Conservation (phyloP, 2,329 filamentous ascomycete species). For the Colletotrichum sp. region DNA sequence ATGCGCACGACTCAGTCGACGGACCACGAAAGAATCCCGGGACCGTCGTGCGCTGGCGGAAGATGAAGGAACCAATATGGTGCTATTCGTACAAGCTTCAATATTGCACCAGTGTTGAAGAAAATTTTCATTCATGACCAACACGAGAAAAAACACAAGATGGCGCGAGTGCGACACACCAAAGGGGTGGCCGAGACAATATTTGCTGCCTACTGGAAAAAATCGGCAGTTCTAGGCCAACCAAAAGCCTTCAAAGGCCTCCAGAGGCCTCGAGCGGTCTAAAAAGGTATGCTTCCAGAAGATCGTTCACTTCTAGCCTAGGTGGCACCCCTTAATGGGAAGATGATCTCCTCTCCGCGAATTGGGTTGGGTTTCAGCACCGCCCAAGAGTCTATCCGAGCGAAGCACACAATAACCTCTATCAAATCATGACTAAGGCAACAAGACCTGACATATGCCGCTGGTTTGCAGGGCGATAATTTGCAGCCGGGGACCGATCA, state of each 20-base stretch:
- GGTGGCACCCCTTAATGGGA: background rate
- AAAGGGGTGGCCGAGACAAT: constrained; percentile 15
- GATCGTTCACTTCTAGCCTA: constrained; percentile 6
- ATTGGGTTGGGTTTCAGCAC: constrained; percentile 13
- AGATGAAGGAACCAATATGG: background rate
- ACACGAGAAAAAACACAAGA: background rate
- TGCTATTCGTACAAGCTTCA: background rate
- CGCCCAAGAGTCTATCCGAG: constrained; percentile 14
- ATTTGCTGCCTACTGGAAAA: background rate
- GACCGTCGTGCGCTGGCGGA: background rate
- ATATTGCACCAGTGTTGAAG: background rate
- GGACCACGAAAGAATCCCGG: background rate
- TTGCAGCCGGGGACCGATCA: background rate
- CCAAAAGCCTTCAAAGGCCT: background rate
- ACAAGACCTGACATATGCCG: background rate
- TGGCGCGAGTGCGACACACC: background rate
- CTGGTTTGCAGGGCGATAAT: background rate
- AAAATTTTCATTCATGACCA: background rate
- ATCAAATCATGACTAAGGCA: background rate
- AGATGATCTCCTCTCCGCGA: background rate
- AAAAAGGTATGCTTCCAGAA: constrained; percentile 18
- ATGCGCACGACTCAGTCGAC: background rate
- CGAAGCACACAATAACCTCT: background rate
- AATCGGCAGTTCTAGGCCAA: background rate
- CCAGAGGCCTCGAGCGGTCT: background rate